Conservation (phyloP, 2,329 filamentous ascomycete genomes). For the Fusarium nygamai region DNA sequence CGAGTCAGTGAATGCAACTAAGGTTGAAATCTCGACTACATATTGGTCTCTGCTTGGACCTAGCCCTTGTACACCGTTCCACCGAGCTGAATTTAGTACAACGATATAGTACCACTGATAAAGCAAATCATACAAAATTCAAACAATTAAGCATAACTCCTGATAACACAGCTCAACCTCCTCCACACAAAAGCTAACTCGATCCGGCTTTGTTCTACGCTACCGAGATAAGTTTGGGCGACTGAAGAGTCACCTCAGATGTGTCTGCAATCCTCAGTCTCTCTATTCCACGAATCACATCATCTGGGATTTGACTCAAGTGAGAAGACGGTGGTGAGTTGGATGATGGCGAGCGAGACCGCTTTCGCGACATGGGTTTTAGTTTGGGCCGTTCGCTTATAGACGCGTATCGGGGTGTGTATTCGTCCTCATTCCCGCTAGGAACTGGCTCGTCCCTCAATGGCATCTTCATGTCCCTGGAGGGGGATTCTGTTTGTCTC, state of each 20-base stretch:
- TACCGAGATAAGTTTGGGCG: neutral
- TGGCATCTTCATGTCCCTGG: neutral
- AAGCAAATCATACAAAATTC: neutral
- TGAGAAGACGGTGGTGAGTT: neutral
- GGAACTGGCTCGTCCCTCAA: neutral
- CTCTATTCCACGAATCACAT: neutral
- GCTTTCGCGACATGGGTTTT: neutral
- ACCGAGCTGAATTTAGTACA: neutral
- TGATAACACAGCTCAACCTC: neutral
- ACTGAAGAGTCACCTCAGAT: neutral
- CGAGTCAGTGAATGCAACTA: neutral
- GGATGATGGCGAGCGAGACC: neutral
- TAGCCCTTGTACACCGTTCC: no score
- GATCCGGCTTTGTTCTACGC: neutral
- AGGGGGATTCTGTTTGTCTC: neutral
- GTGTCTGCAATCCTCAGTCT: neutral
- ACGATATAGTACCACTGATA: neutral
- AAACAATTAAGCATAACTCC: neutral
- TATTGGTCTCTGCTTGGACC: neutral
- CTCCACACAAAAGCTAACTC: neutral
- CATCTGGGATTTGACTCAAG: neutral
- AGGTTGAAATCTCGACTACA: neutral
- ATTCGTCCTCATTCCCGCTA: neutral
- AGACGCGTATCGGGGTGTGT: neutral
- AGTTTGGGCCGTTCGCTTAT: neutral